Conservation (phyloP, 371 early-diverging fungal genomes). For the Massospora cicadina region DNA sequence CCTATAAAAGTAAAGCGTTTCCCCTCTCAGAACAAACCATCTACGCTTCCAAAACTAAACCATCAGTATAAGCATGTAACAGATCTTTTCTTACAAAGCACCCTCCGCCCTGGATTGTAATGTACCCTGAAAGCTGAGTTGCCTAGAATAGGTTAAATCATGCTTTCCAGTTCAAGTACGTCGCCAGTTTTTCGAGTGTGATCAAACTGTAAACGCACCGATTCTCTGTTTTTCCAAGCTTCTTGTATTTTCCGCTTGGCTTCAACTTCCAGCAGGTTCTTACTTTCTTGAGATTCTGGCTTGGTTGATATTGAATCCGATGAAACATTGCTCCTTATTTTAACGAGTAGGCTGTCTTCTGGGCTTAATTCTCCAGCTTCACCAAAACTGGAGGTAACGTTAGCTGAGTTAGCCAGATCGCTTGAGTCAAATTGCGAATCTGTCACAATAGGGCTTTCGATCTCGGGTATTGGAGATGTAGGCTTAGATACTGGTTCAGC, state of each 20-base stretch:
- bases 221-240: conserved; percentile 8
- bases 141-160: conserved; percentile 1
- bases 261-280: background rate
- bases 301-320: background rate
- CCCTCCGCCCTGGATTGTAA: conserved; percentile 21
- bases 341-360: background rate
- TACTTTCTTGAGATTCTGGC: conserved; percentile 10
- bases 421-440: background rate
- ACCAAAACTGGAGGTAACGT: background rate
- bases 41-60: conserved; percentile 27
- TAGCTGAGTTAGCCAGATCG: background rate
- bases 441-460: background rate
- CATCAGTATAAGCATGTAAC: no score
- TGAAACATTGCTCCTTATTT: background rate
- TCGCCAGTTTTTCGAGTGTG: background rate
- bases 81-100: conserved; percentile 15
- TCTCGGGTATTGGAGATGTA: background rate
- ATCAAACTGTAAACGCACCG: background rate
- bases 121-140: conserved; percentile 18
- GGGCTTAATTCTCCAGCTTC: background rate
- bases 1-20: conserved; percentile 20
- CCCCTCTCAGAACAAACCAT: conserved; percentile 24
- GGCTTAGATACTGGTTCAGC: background rate
- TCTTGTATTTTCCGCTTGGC: conserved; percentile 5
- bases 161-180: background rate